phyloP scores from a whole-genome alignment of 2,329 filamentous ascomycete genomes.

The Grosmannia penicillata region DNA sequence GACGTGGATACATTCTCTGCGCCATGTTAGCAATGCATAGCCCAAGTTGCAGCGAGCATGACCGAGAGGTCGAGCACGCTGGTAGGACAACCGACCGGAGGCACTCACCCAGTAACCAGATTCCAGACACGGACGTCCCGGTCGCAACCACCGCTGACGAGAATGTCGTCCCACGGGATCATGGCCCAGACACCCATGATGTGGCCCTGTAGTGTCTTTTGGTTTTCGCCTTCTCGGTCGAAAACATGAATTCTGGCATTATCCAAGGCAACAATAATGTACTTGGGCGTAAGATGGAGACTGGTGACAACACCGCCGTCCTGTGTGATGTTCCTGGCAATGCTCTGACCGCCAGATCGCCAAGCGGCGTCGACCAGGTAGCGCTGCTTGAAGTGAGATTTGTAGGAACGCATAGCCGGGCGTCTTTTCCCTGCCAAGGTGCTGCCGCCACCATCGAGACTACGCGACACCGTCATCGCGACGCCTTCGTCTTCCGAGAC shows the following conservation, averaged over 20 bases:
- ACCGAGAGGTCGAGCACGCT: too few relatives aligned
- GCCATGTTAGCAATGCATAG: conserved; percentile 15
- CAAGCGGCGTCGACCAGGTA: conserved; percentile 96
- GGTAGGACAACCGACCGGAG: too few relatives aligned
- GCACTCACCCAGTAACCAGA: conserved; percentile 68
- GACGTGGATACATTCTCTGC: conserved; percentile 60
- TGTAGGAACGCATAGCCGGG: conserved; percentile 67
- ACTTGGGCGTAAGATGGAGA: conserved; percentile 82
- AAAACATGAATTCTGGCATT: conserved; percentile 99
- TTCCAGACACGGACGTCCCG: conserved; percentile 96
- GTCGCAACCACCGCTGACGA: conserved; percentile 94
- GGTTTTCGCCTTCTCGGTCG: conserved; percentile 74
- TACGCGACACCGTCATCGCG: conserved; percentile 29
- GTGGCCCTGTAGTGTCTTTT: conserved; percentile 83
- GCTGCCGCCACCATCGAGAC: conserved; percentile 43
- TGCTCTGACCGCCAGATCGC: conserved; percentile 78
- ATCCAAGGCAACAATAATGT: conserved; percentile 93
- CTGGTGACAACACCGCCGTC: conserved; percentile 96
- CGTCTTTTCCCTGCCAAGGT: conserved; percentile 23
- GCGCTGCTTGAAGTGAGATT: conserved; percentile 93
- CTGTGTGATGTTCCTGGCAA: conserved; percentile 78
- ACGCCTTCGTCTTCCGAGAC: conserved; percentile 20
- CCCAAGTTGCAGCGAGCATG: too few relatives aligned
- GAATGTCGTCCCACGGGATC: conserved; percentile 91
- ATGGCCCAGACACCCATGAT: conserved; percentile 99